Base-by-base conservation (phyloP, 768 basidiomycete species). In the Leccinellum rugosiceps region DNA sequence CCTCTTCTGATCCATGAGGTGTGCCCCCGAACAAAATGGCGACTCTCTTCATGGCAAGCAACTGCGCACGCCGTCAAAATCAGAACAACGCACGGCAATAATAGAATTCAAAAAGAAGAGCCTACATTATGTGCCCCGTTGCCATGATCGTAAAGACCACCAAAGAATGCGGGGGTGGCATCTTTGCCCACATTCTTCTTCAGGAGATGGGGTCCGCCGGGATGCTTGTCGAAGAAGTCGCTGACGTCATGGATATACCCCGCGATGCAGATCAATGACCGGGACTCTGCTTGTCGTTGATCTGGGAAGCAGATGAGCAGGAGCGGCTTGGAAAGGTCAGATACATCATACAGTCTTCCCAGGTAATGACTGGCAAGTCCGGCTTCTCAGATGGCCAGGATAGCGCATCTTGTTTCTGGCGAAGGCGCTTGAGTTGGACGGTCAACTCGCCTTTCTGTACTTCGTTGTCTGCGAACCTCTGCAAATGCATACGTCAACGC, bases 221-320 rank as follows among this genome's bases (percentile, higher is more conserved):
- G 93, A 70, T 96, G 93, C 65, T 94, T 89, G 52, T 92, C 88
- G 58, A 88, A 78, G 76, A 94, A 95, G 11, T 77, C 73, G 3
- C 83, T 77, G 44, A 92, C 85, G 57, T 94, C 92, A 72, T 94
- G 92, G 58, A 96, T 94, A 78, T 90, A 93, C 6, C 93, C 93
- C 35, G 90, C 87, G 59, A 96, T 79, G 63, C 92, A 84, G 53
- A 94, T 83, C n/a, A 94, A 76, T 19, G 91, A 87, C 15, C 93
- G 85, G 65, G 84, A 87, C 64, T 80, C 72, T 9, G 86, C 72
- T 71, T 94, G 92, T 63, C 87, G 84, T 70, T 89, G 86, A 83
- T 86, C 87, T 89, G 55, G 6, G 52, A 30, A 34, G 4, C 49
- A 30, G 32, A 26, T 30, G 3, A 52, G 31, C 17, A 32, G 23